Conservation (phyloP, 805 yeast genomes). For the Candida lessepsii region DNA sequence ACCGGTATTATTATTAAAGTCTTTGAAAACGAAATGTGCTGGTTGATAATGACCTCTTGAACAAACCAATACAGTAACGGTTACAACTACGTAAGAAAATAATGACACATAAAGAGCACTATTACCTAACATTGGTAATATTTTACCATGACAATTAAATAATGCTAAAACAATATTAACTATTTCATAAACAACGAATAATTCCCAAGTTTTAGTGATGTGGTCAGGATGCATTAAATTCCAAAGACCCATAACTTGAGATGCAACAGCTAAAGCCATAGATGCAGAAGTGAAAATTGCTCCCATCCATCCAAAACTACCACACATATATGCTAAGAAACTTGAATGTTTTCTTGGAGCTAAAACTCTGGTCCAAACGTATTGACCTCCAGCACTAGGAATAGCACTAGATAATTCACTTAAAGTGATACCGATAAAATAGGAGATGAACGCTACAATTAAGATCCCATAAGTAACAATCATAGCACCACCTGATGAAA, state of each 20-base stretch:
- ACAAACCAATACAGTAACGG: slow-evolving; percentile 38
- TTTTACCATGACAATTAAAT: slow-evolving; percentile 37
- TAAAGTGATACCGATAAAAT: slow-evolving; percentile 48
- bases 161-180: slow-evolving; percentile 31
- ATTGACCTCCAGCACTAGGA: slow-evolving; percentile 61
- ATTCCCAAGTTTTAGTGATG: slow-evolving; percentile 33
- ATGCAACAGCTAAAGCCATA: slow-evolving; percentile 53
- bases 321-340: slow-evolving; percentile 56
- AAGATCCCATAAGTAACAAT: slow-evolving; percentile 56
- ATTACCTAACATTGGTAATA: slow-evolving; percentile 35
- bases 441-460: slow-evolving; percentile 47
- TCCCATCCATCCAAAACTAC: slow-evolving; percentile 63
- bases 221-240: slow-evolving; percentile 37
- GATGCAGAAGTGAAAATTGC: slow-evolving; percentile 62
- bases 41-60: slow-evolving; percentile 33
- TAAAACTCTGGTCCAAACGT: slow-evolving; percentile 55
- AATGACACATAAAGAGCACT: slow-evolving; percentile 35
- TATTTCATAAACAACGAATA: slow-evolving; percentile 36
- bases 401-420: slow-evolving; percentile 54
- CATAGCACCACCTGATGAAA: slow-evolving; percentile 58
- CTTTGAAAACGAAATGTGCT: slow-evolving; percentile 25
- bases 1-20: slow-evolving; percentile 23
- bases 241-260: slow-evolving; percentile 52
- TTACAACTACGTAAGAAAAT: slow-evolving; percentile 33
- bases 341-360: slow-evolving; percentile 49